A percentile compares a stretch with the other conserved stretches of the same genome.
Evolutionary conservation across 768 basidiomycete species (phyloP).

Genomic region (Vishniacozyma victoriae): DNA sequence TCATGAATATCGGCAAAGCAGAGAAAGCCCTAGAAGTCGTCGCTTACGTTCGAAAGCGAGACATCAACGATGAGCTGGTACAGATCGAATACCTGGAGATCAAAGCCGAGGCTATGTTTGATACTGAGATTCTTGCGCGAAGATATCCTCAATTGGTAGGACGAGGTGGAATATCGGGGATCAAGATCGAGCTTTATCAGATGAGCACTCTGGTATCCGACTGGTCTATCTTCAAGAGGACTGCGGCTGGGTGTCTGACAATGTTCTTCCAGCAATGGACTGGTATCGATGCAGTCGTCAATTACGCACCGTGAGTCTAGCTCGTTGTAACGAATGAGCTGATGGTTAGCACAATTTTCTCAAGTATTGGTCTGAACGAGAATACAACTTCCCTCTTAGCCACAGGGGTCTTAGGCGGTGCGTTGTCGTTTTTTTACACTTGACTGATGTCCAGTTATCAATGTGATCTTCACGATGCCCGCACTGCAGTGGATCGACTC

Average conservation of each 20-base stretch:
- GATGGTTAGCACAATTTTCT: slow-evolving; percentile 39
- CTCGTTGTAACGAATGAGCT: no score
- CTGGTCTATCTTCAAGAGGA: slow-evolving; percentile 76
- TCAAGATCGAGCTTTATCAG: slow-evolving; percentile 70
- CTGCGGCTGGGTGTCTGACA: slow-evolving; percentile 75
- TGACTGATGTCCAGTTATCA: no score
- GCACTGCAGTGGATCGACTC: no score
- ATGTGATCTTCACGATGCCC: no score
- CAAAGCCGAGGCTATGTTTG: no score
- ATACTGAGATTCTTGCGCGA: no score
- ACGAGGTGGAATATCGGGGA: slow-evolving; percentile 59
- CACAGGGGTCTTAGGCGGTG: slow-evolving; percentile 48
- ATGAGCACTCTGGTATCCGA: no score
- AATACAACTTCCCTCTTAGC: slow-evolving; percentile 44
- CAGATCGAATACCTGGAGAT: slow-evolving; percentile 58
- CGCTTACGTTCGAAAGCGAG: slow-evolving; percentile 45
- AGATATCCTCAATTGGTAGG: slow-evolving; percentile 69
- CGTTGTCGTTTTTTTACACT: no score
- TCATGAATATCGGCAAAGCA: slow-evolving; percentile 43
- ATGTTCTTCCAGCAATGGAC: slow-evolving; percentile 63
- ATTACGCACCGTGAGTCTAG: slow-evolving; percentile 49
- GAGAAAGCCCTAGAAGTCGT: slow-evolving; percentile 53
- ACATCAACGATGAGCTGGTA: slow-evolving; percentile 42
- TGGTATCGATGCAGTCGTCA: slow-evolving; percentile 62
- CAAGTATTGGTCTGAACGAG: slow-evolving; percentile 37